These are phyloP conservation scores for Solanum etuberosum DNA, from an alignment of 257 asterid genomes.

Conservation along the genomic window DNA sequence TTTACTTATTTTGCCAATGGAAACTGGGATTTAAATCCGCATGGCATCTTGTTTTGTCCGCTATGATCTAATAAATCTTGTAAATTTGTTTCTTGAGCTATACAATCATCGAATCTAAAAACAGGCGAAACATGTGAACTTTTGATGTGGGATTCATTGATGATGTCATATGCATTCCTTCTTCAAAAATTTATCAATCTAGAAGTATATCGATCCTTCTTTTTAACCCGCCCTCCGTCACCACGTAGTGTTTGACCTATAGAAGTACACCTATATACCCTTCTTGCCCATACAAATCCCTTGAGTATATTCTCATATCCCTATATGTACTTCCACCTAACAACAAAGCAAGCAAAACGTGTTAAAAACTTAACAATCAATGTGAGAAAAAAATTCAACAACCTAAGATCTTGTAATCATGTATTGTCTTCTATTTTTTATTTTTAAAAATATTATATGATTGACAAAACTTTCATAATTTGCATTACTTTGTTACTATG, in stretches of 20 bases:
- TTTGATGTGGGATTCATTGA: background rate
- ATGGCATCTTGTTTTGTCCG: background rate
- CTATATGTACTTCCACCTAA: background rate
- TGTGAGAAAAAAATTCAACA: background rate
- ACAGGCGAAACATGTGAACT: background rate
- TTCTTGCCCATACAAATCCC: background rate
- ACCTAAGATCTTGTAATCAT: background rate
- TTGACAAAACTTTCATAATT: background rate
- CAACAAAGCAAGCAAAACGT: background rate
- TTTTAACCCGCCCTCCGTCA: background rate
- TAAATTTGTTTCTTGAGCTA: too few relatives aligned
- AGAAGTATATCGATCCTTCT: background rate
- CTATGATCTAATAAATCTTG: background rate
- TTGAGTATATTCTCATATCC: background rate
- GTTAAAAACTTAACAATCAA: background rate
- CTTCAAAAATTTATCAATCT: background rate
- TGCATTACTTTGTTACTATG: background rate
- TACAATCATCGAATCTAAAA: background rate
- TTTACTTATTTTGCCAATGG: background rate
- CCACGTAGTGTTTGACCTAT: background rate
- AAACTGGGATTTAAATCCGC: background rate
- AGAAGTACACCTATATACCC: background rate
- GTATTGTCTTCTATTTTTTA: background rate
- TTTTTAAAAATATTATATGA: background rate
- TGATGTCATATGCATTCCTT: background rate